A percentile compares a stretch with the other conserved stretches of the same genome.
phyloP scores from a whole-genome alignment of 2,329 filamentous ascomycete genomes.

The Fusarium albosuccineum region DNA sequence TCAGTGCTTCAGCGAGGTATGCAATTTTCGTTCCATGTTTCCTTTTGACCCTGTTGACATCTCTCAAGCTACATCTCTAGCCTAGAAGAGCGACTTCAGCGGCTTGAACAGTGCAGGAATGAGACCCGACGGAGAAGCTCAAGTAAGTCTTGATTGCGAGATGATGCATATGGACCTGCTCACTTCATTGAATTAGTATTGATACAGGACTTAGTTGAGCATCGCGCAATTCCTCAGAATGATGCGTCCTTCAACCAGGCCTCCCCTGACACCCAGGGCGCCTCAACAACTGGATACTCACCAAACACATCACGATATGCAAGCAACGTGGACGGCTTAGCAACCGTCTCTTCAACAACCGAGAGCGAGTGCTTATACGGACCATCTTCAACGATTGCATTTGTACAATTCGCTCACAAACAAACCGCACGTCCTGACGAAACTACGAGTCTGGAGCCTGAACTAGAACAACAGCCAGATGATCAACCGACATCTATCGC shows the following conservation, averaged over 20 bases:
- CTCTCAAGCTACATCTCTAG: not conserved
- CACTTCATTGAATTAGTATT: not conserved
- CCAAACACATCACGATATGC: conserved; percentile 2
- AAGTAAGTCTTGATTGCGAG: not conserved
- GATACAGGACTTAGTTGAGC: not conserved
- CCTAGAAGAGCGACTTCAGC: not conserved
- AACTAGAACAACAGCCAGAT: not conserved
- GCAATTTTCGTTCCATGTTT: not conserved
- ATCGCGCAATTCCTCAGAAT: not conserved
- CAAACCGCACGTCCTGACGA: not conserved
- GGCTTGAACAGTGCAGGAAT: not conserved
- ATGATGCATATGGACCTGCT: no score
- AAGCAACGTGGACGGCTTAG: not conserved
- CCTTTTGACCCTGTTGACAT: not conserved
- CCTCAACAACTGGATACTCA: not conserved
- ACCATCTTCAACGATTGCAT: not conserved
- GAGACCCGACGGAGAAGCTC: not conserved
- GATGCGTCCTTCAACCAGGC: not conserved
- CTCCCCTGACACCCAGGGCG: not conserved
- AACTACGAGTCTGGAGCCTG: not conserved
- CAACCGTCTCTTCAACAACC: not conserved
- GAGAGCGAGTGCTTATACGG: not conserved
- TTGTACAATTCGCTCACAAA: not conserved
- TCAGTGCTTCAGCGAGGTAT: not conserved
- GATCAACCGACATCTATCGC: not conserved